Evolutionary conservation across 208 protist genomes (phyloP).

Genomic region (Wallacemonas sp.): DNA sequence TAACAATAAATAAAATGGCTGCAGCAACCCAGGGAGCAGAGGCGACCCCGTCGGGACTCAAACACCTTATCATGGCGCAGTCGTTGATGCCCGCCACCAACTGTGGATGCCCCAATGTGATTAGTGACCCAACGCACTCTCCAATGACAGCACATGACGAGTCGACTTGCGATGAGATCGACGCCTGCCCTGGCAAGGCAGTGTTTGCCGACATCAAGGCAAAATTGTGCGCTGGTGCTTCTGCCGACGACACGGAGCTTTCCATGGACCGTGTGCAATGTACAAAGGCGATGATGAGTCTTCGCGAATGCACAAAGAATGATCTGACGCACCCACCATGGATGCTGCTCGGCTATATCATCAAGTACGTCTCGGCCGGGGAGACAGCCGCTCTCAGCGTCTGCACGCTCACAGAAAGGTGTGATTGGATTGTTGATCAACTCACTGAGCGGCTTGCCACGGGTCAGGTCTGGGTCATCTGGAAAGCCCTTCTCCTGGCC

Average conservation of each 20-base stretch:
- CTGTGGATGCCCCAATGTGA: too few species aligned
- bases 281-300: slow-evolving; percentile 32
- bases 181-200: too few species aligned
- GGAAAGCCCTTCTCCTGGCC: slow-evolving; percentile 33
- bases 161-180: too few species aligned
- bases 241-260: neutral
- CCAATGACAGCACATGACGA: too few species aligned
- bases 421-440: slow-evolving; percentile 36
- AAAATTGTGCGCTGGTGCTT: too few species aligned
- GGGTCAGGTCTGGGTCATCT: slow-evolving; percentile 34
- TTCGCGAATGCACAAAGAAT: slow-evolving; percentile 48
- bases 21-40: too few species aligned
- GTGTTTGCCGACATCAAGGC: too few species aligned
- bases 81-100: too few species aligned
- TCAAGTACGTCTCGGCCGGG: slow-evolving; percentile 19
- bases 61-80: too few species aligned
- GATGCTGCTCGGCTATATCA: slow-evolving; percentile 29
- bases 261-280: slow-evolving; percentile 33
- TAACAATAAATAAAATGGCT: too few species aligned
- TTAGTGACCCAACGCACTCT: too few species aligned
- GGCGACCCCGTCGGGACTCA: too few species aligned
- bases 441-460: slow-evolving; percentile 33
- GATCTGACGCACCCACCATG: slow-evolving; percentile 21
- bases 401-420: slow-evolving; percentile 41
- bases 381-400: neutral